Percentiles rank a stretch among this genome's conserved stretches.
These are phyloP conservation scores for Ustilago tritici DNA, from an alignment of 1,284 basidiomycete species.

Conservation along the genomic window DNA sequence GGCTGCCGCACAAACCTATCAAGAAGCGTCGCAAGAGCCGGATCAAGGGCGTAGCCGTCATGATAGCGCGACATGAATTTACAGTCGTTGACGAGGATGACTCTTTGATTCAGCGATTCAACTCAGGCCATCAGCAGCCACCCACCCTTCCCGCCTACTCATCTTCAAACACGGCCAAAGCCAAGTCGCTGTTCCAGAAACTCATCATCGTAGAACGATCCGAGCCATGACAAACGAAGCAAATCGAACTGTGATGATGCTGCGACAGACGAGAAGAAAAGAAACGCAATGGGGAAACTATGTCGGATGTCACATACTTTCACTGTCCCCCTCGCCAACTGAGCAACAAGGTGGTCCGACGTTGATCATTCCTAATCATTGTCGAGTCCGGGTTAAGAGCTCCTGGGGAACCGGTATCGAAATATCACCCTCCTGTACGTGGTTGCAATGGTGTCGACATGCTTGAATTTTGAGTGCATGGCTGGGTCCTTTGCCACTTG, in stretches of 20 bases:
- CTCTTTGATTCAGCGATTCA: constrained; percentile 23
- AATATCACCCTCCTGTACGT: too few species aligned
- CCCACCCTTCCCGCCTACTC: not conserved
- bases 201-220: not conserved
- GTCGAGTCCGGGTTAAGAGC: too few species aligned
- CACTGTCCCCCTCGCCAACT: not conserved
- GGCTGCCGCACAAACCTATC: constrained; percentile 22
- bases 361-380: too few species aligned
- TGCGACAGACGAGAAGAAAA: not conserved
- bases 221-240: not conserved
- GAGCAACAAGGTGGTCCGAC: too few species aligned
- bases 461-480: too few species aligned
- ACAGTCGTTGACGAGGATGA: constrained; percentile 48
- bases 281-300: not conserved
- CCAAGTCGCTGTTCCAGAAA: not conserved
- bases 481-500: too few species aligned
- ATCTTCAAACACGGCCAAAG: not conserved
- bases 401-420: too few species aligned
- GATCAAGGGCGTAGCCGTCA: constrained; percentile 38
- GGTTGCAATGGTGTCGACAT: too few species aligned
- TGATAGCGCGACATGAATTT: constrained; percentile 35
- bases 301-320: not conserved
- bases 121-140: not conserved
- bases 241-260: not conserved
- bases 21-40: constrained; percentile 41